phyloP scores from a whole-genome alignment of 495 filamentous ascomycete genomes.

The Trypethelium eluteriae region DNA sequence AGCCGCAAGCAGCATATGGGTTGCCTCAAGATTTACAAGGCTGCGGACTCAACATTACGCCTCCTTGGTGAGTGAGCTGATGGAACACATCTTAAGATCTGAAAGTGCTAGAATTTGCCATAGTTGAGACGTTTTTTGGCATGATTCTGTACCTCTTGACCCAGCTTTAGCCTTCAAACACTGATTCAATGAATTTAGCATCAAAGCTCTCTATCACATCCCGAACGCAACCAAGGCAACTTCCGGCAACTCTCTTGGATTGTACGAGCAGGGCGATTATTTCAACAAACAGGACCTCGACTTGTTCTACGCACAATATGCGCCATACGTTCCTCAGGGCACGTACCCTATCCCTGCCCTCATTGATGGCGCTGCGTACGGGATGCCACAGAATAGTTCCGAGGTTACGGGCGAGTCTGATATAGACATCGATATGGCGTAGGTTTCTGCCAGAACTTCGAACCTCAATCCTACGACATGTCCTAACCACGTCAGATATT shows the following conservation, averaged over 20 bases:
- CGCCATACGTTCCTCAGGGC: slow-evolving; percentile 20
- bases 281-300: slow-evolving; percentile 15
- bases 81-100: background rate
- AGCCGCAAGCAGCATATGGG: background rate
- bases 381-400: background rate
- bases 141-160: too few species aligned
- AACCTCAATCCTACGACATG: background rate
- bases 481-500: slow-evolving; percentile 7
- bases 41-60: slow-evolving; percentile 21
- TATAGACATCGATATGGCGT: slow-evolving; percentile 20
- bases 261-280: slow-evolving; percentile 13
- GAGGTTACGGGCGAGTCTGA: slow-evolving; percentile 14
- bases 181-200: background rate
- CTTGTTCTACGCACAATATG: slow-evolving; percentile 18
- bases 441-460: background rate
- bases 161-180: background rate
- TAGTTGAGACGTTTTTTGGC: too few species aligned
- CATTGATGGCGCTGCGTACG: slow-evolving; percentile 17
- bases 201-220: slow-evolving; percentile 22
- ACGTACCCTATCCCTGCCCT: slow-evolving; percentile 14
- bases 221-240: slow-evolving; percentile 13
- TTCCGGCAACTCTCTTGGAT: slow-evolving; percentile 17
- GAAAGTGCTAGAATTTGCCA: background rate
- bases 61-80: slow-evolving; percentile 12
- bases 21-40: slow-evolving; percentile 19